Evolutionary conservation across 2,329 filamentous ascomycete genomes (phyloP), one percentile per base, ranked within the genome.

Genomic region (Acrocalymma vagum): DNA sequence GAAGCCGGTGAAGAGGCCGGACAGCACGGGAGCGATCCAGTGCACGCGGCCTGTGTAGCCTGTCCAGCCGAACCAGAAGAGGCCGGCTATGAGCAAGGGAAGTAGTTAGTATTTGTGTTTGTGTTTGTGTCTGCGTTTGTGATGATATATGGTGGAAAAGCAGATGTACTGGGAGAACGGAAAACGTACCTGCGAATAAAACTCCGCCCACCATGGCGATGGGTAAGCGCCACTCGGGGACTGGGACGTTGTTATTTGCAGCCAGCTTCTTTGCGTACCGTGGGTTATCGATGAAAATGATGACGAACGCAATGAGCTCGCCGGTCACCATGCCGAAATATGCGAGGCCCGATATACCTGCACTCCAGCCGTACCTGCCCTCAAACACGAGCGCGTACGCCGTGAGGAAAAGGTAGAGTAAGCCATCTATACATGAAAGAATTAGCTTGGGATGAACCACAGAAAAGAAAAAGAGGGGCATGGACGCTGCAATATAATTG

Each of bases 241-340:
- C 63, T 0, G 79, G 78, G 4, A 81, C 66, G 43, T 76, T 76
- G 54, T 73, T 71, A 61, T 77, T 77, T 9, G 71, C 71, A 10
- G 61, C 58, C 11, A 76, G 60, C 39, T 67, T 68, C 27, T 46
- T 50, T 58, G 82, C 79, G 68, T 93, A 93, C 65, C 77, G 75
- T 16, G 83, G 82, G 66, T 89, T 81, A 58, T 80, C 78, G 25
- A 81, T 57, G 35, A 88, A 73, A 48, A 93, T 84, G 30, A 78
- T 77, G 7, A 76, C 45, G 32, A 86, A 88, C 0, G 86, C 87
- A 38, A 89, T 70, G 11, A 93, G 47, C 62, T 90, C 81, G 30
- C 90, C 90, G 7, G 77, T 58, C 35, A 94, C 82, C 85, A 96
- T 89, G 38, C 90, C 91, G 57, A 96, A 89, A 67, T 91, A 95